Evolutionary conservation across 805 yeast genomes (phyloP).

Genomic region (Candida patagonica): DNA sequence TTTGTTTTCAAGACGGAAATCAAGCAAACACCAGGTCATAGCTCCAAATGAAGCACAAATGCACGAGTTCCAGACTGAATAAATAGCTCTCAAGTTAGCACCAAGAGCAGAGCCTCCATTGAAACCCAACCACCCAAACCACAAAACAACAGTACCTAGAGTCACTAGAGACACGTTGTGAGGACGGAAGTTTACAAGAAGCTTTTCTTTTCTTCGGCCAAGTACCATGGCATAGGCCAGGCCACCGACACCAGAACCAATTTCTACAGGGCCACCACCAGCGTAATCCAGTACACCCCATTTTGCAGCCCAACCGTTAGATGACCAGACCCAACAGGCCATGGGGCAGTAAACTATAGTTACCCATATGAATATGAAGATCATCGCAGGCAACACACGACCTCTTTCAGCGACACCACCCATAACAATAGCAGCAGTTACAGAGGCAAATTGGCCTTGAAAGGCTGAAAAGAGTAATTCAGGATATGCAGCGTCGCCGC

Average conservation of each 20-base stretch:
- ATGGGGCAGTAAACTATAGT: conserved; percentile 90
- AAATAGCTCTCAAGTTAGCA: conserved; percentile 75
- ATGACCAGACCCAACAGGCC: conserved; percentile 93
- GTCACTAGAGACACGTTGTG: conserved; percentile 90
- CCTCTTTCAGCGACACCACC: conserved; percentile 96
- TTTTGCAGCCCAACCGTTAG: conserved; percentile 85
- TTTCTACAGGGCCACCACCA: conserved; percentile 97
- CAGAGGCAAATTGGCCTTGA: conserved; percentile 86
- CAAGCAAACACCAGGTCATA: conserved; percentile 82
- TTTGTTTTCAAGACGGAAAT: conserved; percentile 77
- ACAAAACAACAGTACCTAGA: conserved; percentile 74
- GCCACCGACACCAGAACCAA: conserved; percentile 84
- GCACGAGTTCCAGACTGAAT: conserved; percentile 88
- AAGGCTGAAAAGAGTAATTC: conserved; percentile 77
- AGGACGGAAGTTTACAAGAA: conserved; percentile 83
- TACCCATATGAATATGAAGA: conserved; percentile 79
- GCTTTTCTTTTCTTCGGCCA: conserved; percentile 66
- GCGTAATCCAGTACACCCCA: conserved; percentile 96
- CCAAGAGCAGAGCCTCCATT: conserved; percentile 83
- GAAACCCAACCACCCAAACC: conserved; percentile 96
- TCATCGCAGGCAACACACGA: conserved; percentile 71
- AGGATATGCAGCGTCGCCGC: conserved; percentile 47
- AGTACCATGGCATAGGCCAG: conserved; percentile 43
- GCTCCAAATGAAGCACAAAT: conserved; percentile 86
- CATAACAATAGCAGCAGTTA: conserved; percentile 83